These are phyloP conservation scores for Stephania yunnanensis DNA, from an alignment of 164 flowering plant genomes.

Conservation along the genomic window DNA sequence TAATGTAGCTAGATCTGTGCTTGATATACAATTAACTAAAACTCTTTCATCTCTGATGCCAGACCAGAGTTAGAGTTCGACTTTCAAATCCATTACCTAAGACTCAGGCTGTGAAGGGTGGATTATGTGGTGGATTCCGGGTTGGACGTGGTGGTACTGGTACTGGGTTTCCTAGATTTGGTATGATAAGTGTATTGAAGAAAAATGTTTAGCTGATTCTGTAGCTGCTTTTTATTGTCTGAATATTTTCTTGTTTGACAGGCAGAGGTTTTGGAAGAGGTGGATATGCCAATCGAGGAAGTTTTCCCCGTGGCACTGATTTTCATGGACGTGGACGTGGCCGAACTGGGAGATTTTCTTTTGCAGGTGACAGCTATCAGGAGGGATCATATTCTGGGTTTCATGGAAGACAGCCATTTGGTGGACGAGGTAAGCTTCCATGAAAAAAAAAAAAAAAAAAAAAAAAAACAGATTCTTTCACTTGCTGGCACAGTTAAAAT, in stretches of 20 bases:
- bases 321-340: constrained; percentile 44
- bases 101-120: constrained; percentile 81
- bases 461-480: neutral
- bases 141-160: constrained; percentile 35
- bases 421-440: constrained; percentile 32
- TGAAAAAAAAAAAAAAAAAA: too few species aligned
- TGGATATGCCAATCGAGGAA: constrained; percentile 27
- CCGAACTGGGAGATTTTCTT: constrained; percentile 39
- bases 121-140: constrained; percentile 74
- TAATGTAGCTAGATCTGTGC: neutral
- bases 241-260: constrained; percentile 12
- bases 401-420: constrained; percentile 29
- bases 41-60: constrained; percentile 9
- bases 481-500: neutral
- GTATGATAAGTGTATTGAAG: constrained; percentile 19
- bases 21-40: constrained; percentile 6
- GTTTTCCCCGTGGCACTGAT: constrained; percentile 38
- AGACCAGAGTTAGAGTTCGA: constrained; percentile 62
- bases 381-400: constrained; percentile 27
- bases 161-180: constrained; percentile 31
- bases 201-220: neutral
- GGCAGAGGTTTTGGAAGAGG: constrained; percentile 53
- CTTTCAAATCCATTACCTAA: constrained; percentile 79
- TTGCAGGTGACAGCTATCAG: constrained; percentile 23
- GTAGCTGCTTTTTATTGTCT: neutral